Evolutionary conservation across 805 yeast genomes (phyloP), one percentile per base, ranked within the genome.

Genomic region (Candida krabiensis): DNA sequence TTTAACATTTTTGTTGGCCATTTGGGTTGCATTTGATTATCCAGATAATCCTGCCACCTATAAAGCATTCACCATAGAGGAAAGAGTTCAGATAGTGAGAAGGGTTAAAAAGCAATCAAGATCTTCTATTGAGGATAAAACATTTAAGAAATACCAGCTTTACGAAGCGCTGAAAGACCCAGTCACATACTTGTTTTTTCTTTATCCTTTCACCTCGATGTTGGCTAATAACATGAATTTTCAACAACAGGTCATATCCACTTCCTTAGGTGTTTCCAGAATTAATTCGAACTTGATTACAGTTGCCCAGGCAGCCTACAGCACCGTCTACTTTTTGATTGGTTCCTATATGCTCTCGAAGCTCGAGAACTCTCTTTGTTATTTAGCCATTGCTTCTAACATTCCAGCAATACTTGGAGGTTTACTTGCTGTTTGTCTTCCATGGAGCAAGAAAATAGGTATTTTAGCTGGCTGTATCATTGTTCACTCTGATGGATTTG

Each of bases 11-110:
- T 18, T 71, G 15, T 42, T 68, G 25, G 54, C 69, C 2, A 29
- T 64, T 2, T 31, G 63, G 4, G 54, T 70, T 3, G 52, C 57
- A 35, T 64, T 66, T 41, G 35, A 66, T 15, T 79, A 76, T 49
- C 86, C 86, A 28, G 67, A 71, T 41, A 75, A 78, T 52, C 85
- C 85, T 12, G 55, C 79, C 0, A 67, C 63, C 43, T 78, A 79
- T 5, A 64, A 57, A 40, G 74, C 74, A 46, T 61, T 80, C 33
- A 43, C 70, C 4, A 53, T 50, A 2, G 66, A 73, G 30, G 85
- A 80, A 53, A 76, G 69, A 49, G 69, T 76, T 9, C 69, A 73
- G 71, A 59, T 71, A 40, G 73, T 75, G 44, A 55, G 72, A 58
- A 56, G 68, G 53, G 66, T 61, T 38, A 71, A 65, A 44, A 50